A percentile compares a stretch with the other conserved stretches of the same genome.
phyloP scores from a whole-genome alignment of 2,329 filamentous ascomycete genomes.

The Nannizziopsis barbatae region DNA sequence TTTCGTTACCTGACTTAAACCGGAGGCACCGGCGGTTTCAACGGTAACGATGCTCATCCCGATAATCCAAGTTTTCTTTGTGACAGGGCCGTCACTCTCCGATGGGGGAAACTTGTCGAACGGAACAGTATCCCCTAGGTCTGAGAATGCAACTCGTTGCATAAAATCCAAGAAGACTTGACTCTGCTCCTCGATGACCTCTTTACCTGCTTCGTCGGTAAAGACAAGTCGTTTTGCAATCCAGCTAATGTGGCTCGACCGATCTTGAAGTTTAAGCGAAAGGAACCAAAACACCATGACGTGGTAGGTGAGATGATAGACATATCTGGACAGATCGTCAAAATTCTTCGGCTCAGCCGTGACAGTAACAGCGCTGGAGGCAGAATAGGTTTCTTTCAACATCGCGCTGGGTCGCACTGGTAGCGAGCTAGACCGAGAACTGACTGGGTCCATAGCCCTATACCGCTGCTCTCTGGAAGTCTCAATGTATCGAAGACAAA shows the following conservation, averaged over 20 bases:
- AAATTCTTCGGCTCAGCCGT: constrained; percentile 34
- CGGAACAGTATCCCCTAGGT: constrained; percentile 57
- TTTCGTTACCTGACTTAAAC: constrained; percentile 41
- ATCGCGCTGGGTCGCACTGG: constrained; percentile 35
- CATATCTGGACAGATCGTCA: constrained; percentile 81
- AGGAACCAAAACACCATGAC: constrained; percentile 97
- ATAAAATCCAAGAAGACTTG: constrained; percentile 91
- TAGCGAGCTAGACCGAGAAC: constrained; percentile 26
- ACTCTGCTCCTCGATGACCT: constrained; percentile 79
- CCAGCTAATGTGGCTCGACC: constrained; percentile 75
- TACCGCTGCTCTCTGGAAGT: constrained; percentile 58
- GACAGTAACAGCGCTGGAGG: constrained; percentile 20
- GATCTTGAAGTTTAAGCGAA: constrained; percentile 71
- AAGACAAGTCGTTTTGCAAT: constrained; percentile 76
- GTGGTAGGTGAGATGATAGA: constrained; percentile 86
- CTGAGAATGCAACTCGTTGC: constrained; percentile 75
- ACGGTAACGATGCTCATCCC: constrained; percentile 43
- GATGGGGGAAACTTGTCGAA: constrained; percentile 34
- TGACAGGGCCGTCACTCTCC: constrained; percentile 32
- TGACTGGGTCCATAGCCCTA: constrained; percentile 25
- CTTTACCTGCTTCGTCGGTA: constrained; percentile 60
- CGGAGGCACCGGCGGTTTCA: constrained; percentile 38
- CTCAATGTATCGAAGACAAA: constrained; percentile 87
- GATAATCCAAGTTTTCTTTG: constrained; percentile 41
- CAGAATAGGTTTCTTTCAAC: constrained; percentile 32